Percentiles rank a stretch among this genome's conserved stretches.
Conservation (phyloP, 305 asterid species). For the Plantago coronopus region DNA sequence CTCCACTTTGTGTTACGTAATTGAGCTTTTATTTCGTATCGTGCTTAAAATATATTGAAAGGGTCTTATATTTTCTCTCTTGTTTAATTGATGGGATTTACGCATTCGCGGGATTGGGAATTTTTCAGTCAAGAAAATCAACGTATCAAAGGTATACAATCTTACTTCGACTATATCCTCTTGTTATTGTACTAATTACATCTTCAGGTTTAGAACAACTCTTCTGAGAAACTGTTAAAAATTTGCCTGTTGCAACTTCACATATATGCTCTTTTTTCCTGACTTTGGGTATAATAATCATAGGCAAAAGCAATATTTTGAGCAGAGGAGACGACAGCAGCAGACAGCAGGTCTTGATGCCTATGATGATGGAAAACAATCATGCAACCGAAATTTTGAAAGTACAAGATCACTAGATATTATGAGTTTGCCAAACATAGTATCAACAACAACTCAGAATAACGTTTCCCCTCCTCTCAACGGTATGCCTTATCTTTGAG, state of each 20-base stretch:
- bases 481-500: constrained; percentile 40
- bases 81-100: constrained; percentile 22
- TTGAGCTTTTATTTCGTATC: constrained; percentile 8
- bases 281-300: constrained; percentile 6
- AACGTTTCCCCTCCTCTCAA: constrained; percentile 30
- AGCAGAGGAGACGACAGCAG: constrained; percentile 75
- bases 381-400: constrained; percentile 33
- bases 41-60: constrained; percentile 13
- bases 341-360: constrained; percentile 38
- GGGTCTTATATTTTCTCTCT: constrained; percentile 18
- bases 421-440: constrained; percentile 61
- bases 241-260: constrained; percentile 12
- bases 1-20: too few relatives aligned
- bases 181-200: constrained; percentile 7
- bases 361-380: constrained; percentile 40
- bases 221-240: constrained; percentile 1
- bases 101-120: constrained; percentile 30
- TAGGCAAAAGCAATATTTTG: constrained; percentile 90
- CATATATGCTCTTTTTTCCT: too few relatives aligned
- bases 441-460: constrained; percentile 44
- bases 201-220: constrained; percentile 20
- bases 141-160: constrained; percentile 63
- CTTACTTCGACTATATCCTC: constrained; percentile 13
- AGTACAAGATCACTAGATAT: constrained; percentile 72
- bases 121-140: constrained; percentile 68